Evolutionary conservation across 352 stramenopile species (phyloP).

Genomic region (Pythium phragmiticola): DNA sequence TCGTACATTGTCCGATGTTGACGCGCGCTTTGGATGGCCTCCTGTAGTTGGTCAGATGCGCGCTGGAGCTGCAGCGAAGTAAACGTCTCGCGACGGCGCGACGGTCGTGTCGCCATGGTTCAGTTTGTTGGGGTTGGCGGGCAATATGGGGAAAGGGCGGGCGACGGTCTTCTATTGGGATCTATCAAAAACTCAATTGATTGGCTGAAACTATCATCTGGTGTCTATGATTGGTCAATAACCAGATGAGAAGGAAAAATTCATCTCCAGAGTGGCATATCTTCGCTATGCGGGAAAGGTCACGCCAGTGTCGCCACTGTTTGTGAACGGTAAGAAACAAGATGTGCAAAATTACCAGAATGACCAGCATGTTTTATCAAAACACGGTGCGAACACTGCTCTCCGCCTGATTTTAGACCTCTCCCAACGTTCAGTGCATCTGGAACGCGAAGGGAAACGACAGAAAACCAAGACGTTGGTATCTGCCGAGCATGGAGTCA

Average conservation of each 20-base stretch:
- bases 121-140: conserved; percentile 1
- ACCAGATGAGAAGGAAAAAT: background rate
- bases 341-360: background rate
- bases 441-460: conserved; percentile 7
- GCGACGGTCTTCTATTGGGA: conserved; percentile 4
- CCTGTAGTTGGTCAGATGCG: conserved; percentile 51
- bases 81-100: conserved; percentile 22
- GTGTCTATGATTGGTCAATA: conserved; percentile 5
- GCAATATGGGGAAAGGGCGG: background rate
- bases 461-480: background rate
- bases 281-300: conserved; percentile 26
- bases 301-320: background rate
- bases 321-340: background rate
- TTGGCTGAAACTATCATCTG: conserved; percentile 12
- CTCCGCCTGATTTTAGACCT: conserved; percentile 7
- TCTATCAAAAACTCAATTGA: background rate
- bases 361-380: conserved; percentile 5
- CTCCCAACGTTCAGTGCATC: conserved; percentile 1
- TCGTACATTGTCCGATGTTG: conserved; percentile 22
- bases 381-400: conserved; percentile 17
- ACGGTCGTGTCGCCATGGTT: conserved; percentile 9
- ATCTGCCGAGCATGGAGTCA: conserved; percentile 45
- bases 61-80: conserved; percentile 37
- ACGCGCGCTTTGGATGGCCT: conserved; percentile 44
- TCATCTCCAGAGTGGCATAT: conserved; percentile 10